Base-by-base conservation (phyloP, 768 basidiomycete species). In the Mycena crocata region DNA sequence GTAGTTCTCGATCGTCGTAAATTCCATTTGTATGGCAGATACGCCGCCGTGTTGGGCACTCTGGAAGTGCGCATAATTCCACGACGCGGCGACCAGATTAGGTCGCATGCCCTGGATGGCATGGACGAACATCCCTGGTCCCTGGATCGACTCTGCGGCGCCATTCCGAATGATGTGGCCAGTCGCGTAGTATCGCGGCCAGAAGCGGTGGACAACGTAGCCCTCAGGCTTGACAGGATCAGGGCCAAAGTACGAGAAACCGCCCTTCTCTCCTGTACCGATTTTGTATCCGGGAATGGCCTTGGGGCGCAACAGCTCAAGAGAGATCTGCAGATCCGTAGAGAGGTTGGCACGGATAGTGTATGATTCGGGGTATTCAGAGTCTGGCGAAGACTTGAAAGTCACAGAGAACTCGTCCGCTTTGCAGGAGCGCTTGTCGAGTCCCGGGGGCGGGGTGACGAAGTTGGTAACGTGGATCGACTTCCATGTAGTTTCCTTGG, bases 81-180 rank as follows among this genome's bases (percentile, higher is more conserved):
- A 99, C 12, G 92, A 81, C 23, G 93, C 84, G 17, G 98, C 98
- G 72, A 98, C 89, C 61, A 95, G 86, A 79, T 99, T 93, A 52
- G 97, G 96, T 10, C 95, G 88, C 95, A 99, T 97, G 77, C 97
- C 98, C 77, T 99, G 97, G 76, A 99, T 98, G 48, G 97, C 97
- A 78, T 97, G 94, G 23, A 96, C 86, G 77, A 97, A 90, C 92
- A 95, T 93, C 31, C 94, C 94, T 39, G 86, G 81, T 46, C 92
- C 93, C 34, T 86, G 77, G 59, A 88, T 79, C 10, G 82, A 52
- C 60, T 81, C 79, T 8, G 90, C 90, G 62, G 87, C 79, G 46
- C 93, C 93, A 34, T 89, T 86, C 68, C 82, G 77, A 51, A 93
- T 87, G 77, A 96, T 74, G 70, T 88, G 85, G 7, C 96, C 96